Conservation (phyloP, 2,329 filamentous ascomycete genomes). For the Penicillium frequentans region DNA sequence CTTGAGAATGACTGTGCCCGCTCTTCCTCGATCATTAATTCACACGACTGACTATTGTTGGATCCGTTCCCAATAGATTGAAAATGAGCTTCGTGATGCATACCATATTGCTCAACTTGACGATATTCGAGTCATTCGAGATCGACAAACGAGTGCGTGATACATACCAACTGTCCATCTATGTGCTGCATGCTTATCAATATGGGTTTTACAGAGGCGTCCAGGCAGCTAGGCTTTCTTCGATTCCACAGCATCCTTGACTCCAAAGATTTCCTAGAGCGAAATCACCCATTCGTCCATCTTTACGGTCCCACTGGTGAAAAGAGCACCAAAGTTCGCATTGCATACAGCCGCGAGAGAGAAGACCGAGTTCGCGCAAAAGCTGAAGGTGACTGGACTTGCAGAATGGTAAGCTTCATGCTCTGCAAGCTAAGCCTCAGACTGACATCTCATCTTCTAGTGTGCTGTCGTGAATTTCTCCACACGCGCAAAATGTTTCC, state of each 20-base stretch:
- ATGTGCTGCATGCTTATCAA: background rate
- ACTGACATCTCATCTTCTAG: conserved; percentile 34
- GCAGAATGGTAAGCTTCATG: conserved; percentile 46
- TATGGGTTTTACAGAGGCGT: conserved; percentile 45
- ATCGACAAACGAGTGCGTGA: conserved; percentile 56
- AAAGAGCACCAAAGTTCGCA: conserved; percentile 47
- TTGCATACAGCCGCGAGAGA: conserved; percentile 55
- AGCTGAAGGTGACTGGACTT: conserved; percentile 58
- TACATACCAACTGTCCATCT: background rate
- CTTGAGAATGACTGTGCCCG: background rate
- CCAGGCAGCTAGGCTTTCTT: conserved; percentile 58
- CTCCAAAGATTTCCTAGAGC: conserved; percentile 55
- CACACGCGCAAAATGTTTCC: conserved; percentile 57
- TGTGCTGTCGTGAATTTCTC: conserved; percentile 59
- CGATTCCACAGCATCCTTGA: conserved; percentile 52
- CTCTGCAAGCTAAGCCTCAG: background rate
- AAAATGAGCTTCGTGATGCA: conserved; percentile 54
- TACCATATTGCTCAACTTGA: conserved; percentile 55
- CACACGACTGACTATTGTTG: conserved; percentile 35
- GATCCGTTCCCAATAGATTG: conserved; percentile 48
- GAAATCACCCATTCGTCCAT: conserved; percentile 51
- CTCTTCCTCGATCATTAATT: background rate
- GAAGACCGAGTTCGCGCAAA: conserved; percentile 50
- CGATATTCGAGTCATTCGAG: conserved; percentile 58
- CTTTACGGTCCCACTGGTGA: conserved; percentile 49